A percentile compares a stretch with the other conserved stretches of the same genome.
phyloP scores from a whole-genome alignment of 139 green algal genomes.

The Yamagishiella unicocca region DNA sequence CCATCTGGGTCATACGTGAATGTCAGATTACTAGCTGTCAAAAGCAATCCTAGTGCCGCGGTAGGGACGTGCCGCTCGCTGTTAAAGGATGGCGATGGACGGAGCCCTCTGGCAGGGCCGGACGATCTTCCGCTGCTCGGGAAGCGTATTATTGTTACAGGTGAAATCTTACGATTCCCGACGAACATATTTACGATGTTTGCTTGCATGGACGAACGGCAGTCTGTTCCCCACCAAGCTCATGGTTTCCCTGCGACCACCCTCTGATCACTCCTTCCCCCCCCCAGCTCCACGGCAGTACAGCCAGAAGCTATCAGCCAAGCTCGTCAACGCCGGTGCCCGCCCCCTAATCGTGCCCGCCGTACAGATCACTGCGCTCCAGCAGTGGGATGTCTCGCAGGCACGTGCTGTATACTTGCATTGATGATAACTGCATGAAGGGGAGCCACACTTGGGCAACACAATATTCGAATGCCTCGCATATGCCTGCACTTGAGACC shows the following conservation, averaged over 20 bases:
- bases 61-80: background rate
- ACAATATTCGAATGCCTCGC: no score
- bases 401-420: no score
- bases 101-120: background rate
- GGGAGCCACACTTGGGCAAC: no score
- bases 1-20: no score
- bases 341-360: constrained; percentile 72
- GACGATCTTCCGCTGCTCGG: background rate
- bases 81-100: constrained; percentile 1
- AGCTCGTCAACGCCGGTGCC: constrained; percentile 69
- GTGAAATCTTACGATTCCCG: background rate
- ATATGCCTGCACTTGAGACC: background rate
- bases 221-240: no score
- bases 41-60: no score
- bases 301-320: constrained; percentile 64
- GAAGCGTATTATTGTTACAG: constrained; percentile 32
- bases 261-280: no score
- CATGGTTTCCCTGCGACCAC: no score
- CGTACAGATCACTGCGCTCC: constrained; percentile 58
- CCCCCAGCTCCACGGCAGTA: constrained; percentile 76
- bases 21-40: no score
- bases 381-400: background rate
- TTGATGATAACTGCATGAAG: no score
- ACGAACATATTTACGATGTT: background rate
- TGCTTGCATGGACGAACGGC: no score